Evolutionary conservation across 257 asterid genomes (phyloP).

Genomic region (Verbascum thapsus): DNA sequence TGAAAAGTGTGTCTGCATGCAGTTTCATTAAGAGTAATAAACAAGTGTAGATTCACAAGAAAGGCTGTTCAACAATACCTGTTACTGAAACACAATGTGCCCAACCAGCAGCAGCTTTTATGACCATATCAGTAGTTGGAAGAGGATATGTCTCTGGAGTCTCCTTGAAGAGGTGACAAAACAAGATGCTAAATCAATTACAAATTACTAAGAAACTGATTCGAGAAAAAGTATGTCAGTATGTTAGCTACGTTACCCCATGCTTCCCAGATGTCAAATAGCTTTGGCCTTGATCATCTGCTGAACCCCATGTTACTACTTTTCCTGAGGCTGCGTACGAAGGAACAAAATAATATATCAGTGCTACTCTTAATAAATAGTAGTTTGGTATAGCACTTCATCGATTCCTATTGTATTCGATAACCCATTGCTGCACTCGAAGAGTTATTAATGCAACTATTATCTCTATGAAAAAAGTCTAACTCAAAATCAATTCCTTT

Average conservation of each 20-base stretch:
- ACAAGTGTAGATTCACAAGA: background rate
- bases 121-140: slow-evolving; percentile 53
- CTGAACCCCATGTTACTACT: slow-evolving; percentile 78
- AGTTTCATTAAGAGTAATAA: slow-evolving; percentile 4
- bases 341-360: slow-evolving; percentile 1
- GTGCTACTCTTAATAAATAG: slow-evolving; percentile 10
- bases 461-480: background rate
- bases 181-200: slow-evolving; percentile 33
- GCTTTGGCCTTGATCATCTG: slow-evolving; percentile 90
- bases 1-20: background rate
- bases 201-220: slow-evolving; percentile 1
- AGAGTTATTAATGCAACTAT: background rate
- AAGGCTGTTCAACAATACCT: slow-evolving; percentile 38
- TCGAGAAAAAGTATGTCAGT: slow-evolving; percentile 1
- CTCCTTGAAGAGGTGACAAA: slow-evolving; percentile 45
- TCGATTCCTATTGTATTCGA: background rate
- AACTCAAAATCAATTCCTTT: background rate
- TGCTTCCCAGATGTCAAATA: slow-evolving; percentile 83
- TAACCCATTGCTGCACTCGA: too few relatives aligned
- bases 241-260: slow-evolving; percentile 50
- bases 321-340: slow-evolving; percentile 51
- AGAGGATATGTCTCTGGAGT: slow-evolving; percentile 61
- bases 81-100: slow-evolving; percentile 75
- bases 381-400: slow-evolving; percentile 2
- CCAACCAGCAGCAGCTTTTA: slow-evolving; percentile 81